Evolutionary conservation across 1,284 basidiomycete genomes (phyloP).

Genomic region (Ustilago trichophora): DNA sequence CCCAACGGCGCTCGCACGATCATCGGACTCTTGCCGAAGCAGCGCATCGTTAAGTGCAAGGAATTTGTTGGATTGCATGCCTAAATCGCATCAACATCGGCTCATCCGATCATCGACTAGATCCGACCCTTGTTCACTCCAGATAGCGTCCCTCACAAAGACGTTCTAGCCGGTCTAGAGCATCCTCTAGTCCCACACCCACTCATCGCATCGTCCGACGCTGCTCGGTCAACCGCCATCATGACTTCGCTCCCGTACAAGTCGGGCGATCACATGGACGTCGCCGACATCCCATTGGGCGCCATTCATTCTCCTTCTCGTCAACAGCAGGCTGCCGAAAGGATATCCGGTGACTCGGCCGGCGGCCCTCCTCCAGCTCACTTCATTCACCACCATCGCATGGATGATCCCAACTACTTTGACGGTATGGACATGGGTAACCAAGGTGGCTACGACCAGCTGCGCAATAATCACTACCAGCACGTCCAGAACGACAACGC

Average conservation of each 20-base stretch:
- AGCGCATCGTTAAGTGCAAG: too few species aligned
- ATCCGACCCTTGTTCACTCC: not conserved
- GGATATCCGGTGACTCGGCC: constrained; percentile 8
- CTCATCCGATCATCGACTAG: constrained; percentile 1
- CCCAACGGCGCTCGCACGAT: too few species aligned
- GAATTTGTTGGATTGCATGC: too few species aligned
- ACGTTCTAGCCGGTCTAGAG: constrained; percentile 22
- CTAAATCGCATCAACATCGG: too few species aligned
- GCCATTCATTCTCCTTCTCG: constrained; percentile 32
- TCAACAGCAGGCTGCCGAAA: not conserved
- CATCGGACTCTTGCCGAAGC: too few species aligned
- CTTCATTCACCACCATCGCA: constrained; percentile 40
- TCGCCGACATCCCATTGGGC: constrained; percentile 46
- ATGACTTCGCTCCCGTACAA: constrained; percentile 53
- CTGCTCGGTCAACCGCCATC: not conserved
- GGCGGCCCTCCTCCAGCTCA: constrained; percentile 41
- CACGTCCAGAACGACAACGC: constrained; percentile 21
- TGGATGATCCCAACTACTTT: constrained; percentile 42
- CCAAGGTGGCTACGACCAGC: constrained; percentile 18
- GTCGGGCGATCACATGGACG: constrained; percentile 27
- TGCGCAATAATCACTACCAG: not conserved
- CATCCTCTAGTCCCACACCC: not conserved
- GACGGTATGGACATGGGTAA: constrained; percentile 45
- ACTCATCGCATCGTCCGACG: not conserved
- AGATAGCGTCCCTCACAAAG: too few species aligned